A percentile compares a stretch with the other conserved stretches of the same genome.
Conservation (phyloP, 2,329 filamentous ascomycete species). For the Emericellopsis atlantica region DNA sequence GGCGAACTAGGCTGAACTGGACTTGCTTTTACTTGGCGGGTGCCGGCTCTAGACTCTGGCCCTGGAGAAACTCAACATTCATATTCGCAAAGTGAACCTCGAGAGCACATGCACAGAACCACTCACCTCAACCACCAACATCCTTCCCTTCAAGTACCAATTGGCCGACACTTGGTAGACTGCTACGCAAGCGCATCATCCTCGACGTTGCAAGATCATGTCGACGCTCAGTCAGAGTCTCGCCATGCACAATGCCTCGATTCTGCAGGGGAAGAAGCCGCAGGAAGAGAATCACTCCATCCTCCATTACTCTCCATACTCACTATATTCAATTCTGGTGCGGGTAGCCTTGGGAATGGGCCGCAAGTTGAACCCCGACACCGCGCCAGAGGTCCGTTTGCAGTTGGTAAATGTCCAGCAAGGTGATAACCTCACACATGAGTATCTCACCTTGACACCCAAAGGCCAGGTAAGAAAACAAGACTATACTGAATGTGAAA, state of each 20-base stretch:
- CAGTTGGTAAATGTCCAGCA: constrained; percentile 12
- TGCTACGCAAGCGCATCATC: no score
- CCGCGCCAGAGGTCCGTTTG: constrained; percentile 11
- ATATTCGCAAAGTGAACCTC: no score
- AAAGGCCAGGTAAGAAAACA: constrained; percentile 14
- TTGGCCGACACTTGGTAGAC: no score
- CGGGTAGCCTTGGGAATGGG: constrained; percentile 15
- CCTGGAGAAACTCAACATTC: no score
- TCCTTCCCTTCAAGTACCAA: no score
- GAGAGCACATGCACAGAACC: no score
- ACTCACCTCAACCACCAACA: no score
- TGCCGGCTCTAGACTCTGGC: no score
- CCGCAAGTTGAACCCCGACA: constrained; percentile 9
- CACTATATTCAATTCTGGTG: constrained; percentile 17
- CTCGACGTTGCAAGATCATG: no score
- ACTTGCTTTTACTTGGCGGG: no score
- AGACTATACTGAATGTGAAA: not conserved
- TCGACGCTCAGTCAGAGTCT: not conserved
- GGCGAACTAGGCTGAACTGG: no score
- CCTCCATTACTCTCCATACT: constrained; percentile 16
- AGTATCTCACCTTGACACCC: constrained; percentile 14
- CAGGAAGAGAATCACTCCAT: constrained; percentile 2
- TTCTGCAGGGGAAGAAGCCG: not conserved
- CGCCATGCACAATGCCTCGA: not conserved
- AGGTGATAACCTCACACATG: constrained; percentile 13